Evolutionary conservation across 352 stramenopile species (phyloP).

Genomic region (Globisporangium paddicum): DNA sequence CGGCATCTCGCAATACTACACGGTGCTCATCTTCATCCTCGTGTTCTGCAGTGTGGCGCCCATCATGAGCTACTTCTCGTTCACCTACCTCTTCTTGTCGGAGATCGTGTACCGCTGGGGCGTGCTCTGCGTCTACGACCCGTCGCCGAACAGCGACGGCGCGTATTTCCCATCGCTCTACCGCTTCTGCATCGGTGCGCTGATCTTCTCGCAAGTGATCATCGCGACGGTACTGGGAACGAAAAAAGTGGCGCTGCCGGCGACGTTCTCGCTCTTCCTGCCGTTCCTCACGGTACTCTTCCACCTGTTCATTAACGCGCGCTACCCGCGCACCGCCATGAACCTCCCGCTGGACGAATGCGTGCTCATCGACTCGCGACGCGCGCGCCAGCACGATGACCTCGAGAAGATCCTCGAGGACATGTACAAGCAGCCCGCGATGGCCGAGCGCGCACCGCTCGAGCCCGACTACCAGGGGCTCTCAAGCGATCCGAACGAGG

Average conservation of each 20-base stretch:
- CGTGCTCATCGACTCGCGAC: conserved; percentile 61
- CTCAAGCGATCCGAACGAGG: conserved; percentile 52
- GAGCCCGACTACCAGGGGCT: conserved; percentile 75
- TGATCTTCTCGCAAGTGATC: conserved; percentile 78
- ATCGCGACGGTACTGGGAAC: conserved; percentile 69
- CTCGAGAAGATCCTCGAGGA: conserved; percentile 56
- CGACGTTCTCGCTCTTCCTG: conserved; percentile 55
- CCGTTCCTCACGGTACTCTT: conserved; percentile 64
- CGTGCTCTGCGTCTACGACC: conserved; percentile 67
- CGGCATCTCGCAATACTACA: conserved; percentile 59
- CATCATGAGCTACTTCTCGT: conserved; percentile 77
- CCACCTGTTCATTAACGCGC: conserved; percentile 62
- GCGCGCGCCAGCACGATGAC: conserved; percentile 44
- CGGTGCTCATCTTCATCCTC: conserved; percentile 72
- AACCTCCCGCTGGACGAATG: conserved; percentile 77
- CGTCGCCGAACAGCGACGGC: conserved; percentile 58
- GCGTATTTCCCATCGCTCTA: conserved; percentile 80
- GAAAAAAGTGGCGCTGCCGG: conserved; percentile 61
- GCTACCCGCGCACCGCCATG: conserved; percentile 59
- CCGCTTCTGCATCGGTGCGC: conserved; percentile 68
- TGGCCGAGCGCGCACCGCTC: conserved; percentile 56
- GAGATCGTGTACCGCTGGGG: conserved; percentile 75
- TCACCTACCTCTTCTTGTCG: conserved; percentile 62
- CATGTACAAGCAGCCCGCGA: conserved; percentile 47
- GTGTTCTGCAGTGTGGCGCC: conserved; percentile 73